Percentiles rank a stretch among this genome's conserved stretches.
Conservation (phyloP, 805 yeast species). For the Candida vaughaniae region DNA sequence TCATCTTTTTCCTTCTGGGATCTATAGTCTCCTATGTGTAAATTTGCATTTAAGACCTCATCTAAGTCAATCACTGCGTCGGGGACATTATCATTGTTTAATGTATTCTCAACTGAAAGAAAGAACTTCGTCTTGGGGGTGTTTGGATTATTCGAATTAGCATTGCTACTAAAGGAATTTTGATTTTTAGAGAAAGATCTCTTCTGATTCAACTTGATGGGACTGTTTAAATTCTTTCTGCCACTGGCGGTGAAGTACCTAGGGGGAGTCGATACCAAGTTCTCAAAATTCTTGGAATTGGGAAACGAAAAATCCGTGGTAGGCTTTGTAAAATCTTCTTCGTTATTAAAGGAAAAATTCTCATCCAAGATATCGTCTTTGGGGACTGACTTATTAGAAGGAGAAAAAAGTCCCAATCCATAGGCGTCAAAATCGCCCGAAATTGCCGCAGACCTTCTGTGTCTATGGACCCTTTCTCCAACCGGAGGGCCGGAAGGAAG, state of each 20-base stretch:
- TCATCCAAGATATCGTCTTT: slow-evolving; percentile 20
- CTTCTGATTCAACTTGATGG: slow-evolving; percentile 27
- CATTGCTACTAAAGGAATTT: background rate
- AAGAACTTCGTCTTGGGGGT: slow-evolving; percentile 25
- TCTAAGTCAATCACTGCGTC: slow-evolving; percentile 42
- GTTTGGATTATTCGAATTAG: slow-evolving; percentile 8
- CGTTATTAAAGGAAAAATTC: slow-evolving; percentile 32
- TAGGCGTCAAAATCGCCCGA: slow-evolving; percentile 75
- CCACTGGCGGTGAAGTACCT: slow-evolving; percentile 2
- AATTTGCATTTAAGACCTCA: slow-evolving; percentile 33
- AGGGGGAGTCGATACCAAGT: slow-evolving; percentile 15
- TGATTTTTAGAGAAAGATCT: slow-evolving; percentile 12
- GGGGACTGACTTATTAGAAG: slow-evolving; percentile 7
- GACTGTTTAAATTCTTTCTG: slow-evolving; percentile 27
- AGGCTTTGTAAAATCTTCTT: slow-evolving; percentile 31
- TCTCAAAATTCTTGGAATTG: slow-evolving; percentile 7
- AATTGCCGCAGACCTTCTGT: slow-evolving; percentile 83
- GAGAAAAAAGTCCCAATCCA: slow-evolving; percentile 37
- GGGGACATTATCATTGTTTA: slow-evolving; percentile 30
- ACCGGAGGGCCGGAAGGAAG: too few species aligned
- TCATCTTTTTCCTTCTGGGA: slow-evolving; percentile 15
- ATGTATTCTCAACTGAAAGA: slow-evolving; percentile 27
- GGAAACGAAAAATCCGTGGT: slow-evolving; percentile 32
- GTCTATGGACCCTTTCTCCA: slow-evolving; percentile 62
- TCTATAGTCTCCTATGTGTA: slow-evolving; percentile 23